Evolutionary conservation across 2,329 filamentous ascomycete genomes (phyloP), one percentile per base, ranked within the genome.

Genomic region (Ophiostoma triangulosporum): DNA sequence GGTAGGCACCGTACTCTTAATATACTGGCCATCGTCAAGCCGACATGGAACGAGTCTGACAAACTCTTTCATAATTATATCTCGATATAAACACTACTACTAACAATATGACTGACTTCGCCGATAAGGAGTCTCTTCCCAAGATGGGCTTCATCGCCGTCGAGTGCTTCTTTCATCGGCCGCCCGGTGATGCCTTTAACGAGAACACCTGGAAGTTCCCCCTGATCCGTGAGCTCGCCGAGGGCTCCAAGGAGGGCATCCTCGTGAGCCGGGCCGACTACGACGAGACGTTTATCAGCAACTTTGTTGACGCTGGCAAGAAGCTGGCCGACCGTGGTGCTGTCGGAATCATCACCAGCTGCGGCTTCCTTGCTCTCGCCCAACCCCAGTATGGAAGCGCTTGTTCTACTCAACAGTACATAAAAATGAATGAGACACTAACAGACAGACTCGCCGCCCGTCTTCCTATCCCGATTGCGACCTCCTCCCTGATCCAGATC

Each of bases 401-500:
- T 3, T 35, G 14, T 35, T 35, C 3, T 35, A 3, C 14, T n/a
- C 15, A 35, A 35, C 15, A 3, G n/a, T n/a, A n/a, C n/a, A n/a
- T 5, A 35, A 35, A 15, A n/a, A 14, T 1, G 11, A n/a, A 24
- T 24, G 15, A 36, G 33, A 38, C 14, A 20, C 26, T 31, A 48
- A 20, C 6, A 11, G 6, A 6, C 26, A 54, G 48, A 3, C 27
- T 51, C 7, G 48, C 48, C 29, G 33, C 22, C 17, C 29, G 26
- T 27, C 38, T 54, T 12, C 48, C 53, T 17, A 54, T 54, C 12
- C 53, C 53, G 17, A 48, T 54, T 26, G 53, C 48, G 27, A 54
- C 53, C 7, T 54, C 48, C 11, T 54, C 53, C 12, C 38, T 54
- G 8, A 48, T 54, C 15, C 53, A 54, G 38, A 46, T 54, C 14